phyloP scores from a whole-genome alignment of 352 stramenopile species.

The Pythium aristosporum region DNA sequence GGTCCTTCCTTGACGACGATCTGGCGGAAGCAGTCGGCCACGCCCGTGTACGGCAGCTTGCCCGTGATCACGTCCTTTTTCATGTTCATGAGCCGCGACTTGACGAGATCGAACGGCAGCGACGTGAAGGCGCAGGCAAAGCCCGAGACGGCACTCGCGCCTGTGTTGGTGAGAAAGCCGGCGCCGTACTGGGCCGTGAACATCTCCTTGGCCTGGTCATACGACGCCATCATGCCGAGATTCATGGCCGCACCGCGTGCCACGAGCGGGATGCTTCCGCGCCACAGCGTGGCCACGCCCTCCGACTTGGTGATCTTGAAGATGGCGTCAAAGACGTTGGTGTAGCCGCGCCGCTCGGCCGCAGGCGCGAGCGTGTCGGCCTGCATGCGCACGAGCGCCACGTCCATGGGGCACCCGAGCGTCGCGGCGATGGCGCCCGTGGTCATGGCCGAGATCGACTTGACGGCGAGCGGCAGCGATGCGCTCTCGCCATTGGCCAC shows the following conservation, averaged over 20 bases:
- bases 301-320: conserved; percentile 87
- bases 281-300: conserved; percentile 88
- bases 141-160: conserved; percentile 93
- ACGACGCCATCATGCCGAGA: conserved; percentile 99
- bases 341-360: conserved; percentile 95
- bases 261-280: conserved; percentile 91
- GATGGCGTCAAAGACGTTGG: conserved; percentile 98
- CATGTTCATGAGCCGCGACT: conserved; percentile 98
- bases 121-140: conserved; percentile 98
- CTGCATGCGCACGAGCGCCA: conserved; percentile 97
- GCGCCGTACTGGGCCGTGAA: conserved; percentile 66
- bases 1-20: conserved; percentile 95
- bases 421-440: conserved; percentile 91
- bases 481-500: conserved; percentile 70
- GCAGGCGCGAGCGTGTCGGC: conserved; percentile 93
- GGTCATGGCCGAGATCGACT: conserved; percentile 70
- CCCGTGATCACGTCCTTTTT: conserved; percentile 89
- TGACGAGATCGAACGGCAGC: conserved; percentile 98
- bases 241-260: conserved; percentile 98
- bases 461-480: conserved; percentile 69
- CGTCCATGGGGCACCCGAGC: conserved; percentile 98
- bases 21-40: conserved; percentile 95
- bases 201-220: conserved; percentile 97
- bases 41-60: conserved; percentile 93
- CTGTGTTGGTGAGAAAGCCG: conserved; percentile 91